Conservation (phyloP, 441 rosid genomes). For the Macaranga tanarius region DNA sequence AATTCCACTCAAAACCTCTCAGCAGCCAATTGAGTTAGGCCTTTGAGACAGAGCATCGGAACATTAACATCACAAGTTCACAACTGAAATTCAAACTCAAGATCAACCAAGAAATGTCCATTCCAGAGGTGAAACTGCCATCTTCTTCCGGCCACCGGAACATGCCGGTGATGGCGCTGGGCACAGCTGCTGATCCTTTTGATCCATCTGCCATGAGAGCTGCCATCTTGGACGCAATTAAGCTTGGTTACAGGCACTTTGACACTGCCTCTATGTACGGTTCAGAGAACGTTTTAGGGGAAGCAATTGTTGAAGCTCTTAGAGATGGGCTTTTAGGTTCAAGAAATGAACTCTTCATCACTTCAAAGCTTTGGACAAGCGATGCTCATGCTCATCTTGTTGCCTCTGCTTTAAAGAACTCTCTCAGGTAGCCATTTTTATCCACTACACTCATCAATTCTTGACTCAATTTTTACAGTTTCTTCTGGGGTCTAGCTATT, state of each 20-base stretch:
- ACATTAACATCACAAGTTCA: no score
- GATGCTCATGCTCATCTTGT: constrained; percentile 36
- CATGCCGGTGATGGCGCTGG: constrained; percentile 38
- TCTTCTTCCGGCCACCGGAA: constrained; percentile 22
- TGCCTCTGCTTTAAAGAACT: constrained; percentile 27
- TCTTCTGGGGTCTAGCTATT: no score
- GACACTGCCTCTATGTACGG: constrained; percentile 36
- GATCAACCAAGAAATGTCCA: background rate
- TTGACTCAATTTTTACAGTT: no score
- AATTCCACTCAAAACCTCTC: no score
- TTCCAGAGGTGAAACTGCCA: constrained; percentile 21
- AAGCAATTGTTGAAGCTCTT: constrained; percentile 35
- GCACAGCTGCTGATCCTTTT: constrained; percentile 20
- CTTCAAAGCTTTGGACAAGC: constrained; percentile 33
- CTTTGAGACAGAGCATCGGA: no score
- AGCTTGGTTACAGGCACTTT: constrained; percentile 39
- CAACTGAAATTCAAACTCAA: background rate
- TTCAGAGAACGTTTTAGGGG: constrained; percentile 36
- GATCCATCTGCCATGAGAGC: constrained; percentile 12
- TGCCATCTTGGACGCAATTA: constrained; percentile 33
- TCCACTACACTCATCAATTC: no score
- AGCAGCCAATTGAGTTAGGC: no score
- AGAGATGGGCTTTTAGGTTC: constrained; percentile 22
- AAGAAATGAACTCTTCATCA: constrained; percentile 36
- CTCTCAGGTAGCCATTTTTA: constrained; percentile 23